Evolutionary conservation across 306 rosid genomes (phyloP).

Genomic region (Rubus parviflorus): DNA sequence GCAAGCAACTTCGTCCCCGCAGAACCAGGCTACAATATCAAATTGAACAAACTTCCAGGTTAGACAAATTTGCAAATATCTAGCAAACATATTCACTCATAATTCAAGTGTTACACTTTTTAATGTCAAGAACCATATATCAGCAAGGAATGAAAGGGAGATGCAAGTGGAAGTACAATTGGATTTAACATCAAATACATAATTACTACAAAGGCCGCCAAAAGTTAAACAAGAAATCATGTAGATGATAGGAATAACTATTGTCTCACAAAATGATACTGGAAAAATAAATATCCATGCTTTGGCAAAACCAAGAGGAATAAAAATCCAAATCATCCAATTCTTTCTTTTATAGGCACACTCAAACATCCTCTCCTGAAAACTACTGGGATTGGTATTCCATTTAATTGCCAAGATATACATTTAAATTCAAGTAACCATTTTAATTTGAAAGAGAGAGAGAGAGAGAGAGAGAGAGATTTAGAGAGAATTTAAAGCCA

Average conservation of each 20-base stretch:
- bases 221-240: neutral
- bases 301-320: neutral
- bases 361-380: neutral
- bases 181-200: neutral
- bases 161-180: neutral
- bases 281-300: neutral
- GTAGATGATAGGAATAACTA: neutral
- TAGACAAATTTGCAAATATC: slow-evolving; percentile 25
- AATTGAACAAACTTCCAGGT: slow-evolving; percentile 38
- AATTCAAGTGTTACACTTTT: neutral
- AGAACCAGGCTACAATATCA: slow-evolving; percentile 79
- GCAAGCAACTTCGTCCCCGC: slow-evolving; percentile 73
- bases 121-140: neutral
- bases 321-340: neutral
- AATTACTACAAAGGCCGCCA: neutral
- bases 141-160: neutral
- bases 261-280: neutral
- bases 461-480: neutral
- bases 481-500: neutral
- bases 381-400: neutral
- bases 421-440: neutral
- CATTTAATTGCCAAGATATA: neutral
- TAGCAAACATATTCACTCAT: neutral
- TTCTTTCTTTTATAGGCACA: neutral
- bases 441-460: neutral